These are phyloP conservation scores for Parathielavia appendiculata DNA, from an alignment of 495 filamentous ascomycete species.

Conservation along the genomic window DNA sequence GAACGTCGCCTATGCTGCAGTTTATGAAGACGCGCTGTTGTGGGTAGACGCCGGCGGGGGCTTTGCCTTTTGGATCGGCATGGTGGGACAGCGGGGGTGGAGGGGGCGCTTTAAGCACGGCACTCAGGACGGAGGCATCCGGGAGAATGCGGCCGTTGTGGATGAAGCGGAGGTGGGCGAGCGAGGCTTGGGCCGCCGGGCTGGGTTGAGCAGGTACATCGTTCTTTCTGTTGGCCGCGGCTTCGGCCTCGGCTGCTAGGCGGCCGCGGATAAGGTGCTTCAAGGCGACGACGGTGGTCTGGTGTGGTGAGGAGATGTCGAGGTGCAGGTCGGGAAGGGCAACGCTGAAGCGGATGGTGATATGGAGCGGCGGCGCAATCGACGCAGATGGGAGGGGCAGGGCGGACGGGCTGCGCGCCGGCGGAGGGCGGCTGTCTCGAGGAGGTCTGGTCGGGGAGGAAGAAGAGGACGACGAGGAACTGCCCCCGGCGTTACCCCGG, in stretches of 20 bases:
- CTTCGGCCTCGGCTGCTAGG: constrained; percentile 54
- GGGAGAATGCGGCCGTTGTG: constrained; percentile 78
- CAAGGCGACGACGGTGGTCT: constrained; percentile 66
- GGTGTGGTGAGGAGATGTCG: constrained; percentile 59
- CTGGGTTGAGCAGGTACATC: constrained; percentile 24
- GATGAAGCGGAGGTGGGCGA: constrained; percentile 76
- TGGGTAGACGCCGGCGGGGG: constrained; percentile 20
- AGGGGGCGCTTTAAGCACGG: constrained; percentile 58
- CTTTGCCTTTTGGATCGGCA: constrained; percentile 34
- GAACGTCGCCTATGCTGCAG: constrained; percentile 76
- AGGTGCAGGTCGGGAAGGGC: constrained; percentile 78
- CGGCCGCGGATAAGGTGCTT: constrained; percentile 75
- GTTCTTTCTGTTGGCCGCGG: constrained; percentile 38
- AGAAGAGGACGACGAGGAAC: constrained; percentile 18
- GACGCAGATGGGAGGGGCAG: constrained; percentile 20
- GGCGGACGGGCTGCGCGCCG: constrained; percentile 11
- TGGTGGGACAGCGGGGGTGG: constrained; percentile 40
- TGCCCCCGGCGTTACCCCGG: constrained; percentile 4
- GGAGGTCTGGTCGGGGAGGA: constrained; percentile 19
- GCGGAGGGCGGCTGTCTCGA: constrained; percentile 7
- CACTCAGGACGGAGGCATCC: constrained; percentile 59
- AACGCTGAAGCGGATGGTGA: constrained; percentile 85
- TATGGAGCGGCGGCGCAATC: constrained; percentile 48
- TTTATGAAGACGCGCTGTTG: constrained; percentile 67
- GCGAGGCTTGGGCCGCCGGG: constrained; percentile 42